These are phyloP conservation scores for Delitschia confertaspora DNA, from an alignment of 495 filamentous ascomycete genomes.

Conservation along the genomic window DNA sequence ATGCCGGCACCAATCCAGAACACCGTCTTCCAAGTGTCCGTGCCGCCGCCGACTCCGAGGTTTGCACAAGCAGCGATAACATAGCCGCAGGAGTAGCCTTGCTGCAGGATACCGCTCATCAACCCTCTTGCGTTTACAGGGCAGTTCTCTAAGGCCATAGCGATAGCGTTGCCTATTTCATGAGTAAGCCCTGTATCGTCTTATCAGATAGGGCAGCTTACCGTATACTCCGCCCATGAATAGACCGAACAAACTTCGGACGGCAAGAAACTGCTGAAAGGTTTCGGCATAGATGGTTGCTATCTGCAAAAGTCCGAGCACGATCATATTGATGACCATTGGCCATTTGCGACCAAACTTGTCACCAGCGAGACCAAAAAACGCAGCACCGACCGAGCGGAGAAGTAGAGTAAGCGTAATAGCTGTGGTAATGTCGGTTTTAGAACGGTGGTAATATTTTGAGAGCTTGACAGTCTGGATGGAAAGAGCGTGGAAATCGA, in stretches of 20 bases:
- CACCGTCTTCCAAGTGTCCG: constrained; percentile 54
- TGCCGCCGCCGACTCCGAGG: constrained; percentile 51
- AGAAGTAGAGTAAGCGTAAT: constrained; percentile 68
- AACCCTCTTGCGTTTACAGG: constrained; percentile 53
- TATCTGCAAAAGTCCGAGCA: constrained; percentile 57
- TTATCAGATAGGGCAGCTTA: too few species aligned
- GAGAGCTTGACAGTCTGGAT: constrained; percentile 63
- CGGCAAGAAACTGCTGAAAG: constrained; percentile 60
- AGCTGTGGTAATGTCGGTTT: constrained; percentile 60
- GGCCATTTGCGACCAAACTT: constrained; percentile 74
- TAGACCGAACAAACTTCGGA: constrained; percentile 63
- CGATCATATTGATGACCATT: constrained; percentile 63
- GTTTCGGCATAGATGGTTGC: constrained; percentile 61
- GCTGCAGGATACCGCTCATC: constrained; percentile 70
- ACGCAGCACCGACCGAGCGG: constrained; percentile 58
- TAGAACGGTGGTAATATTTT: constrained; percentile 52
- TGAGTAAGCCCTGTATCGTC: too few species aligned
- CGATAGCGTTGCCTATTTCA: too few species aligned
- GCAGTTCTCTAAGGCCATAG: constrained; percentile 72
- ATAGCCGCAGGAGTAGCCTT: constrained; percentile 70
- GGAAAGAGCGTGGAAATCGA: constrained; percentile 69
- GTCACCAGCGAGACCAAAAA: constrained; percentile 66
- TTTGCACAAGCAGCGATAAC: constrained; percentile 63
- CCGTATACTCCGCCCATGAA: constrained; percentile 81
- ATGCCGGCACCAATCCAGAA: constrained; percentile 57